A percentile compares a stretch with the other conserved stretches of the same genome.
phyloP scores from a whole-genome alignment of 148 eudicot species.

The Polygonum aviculare region DNA sequence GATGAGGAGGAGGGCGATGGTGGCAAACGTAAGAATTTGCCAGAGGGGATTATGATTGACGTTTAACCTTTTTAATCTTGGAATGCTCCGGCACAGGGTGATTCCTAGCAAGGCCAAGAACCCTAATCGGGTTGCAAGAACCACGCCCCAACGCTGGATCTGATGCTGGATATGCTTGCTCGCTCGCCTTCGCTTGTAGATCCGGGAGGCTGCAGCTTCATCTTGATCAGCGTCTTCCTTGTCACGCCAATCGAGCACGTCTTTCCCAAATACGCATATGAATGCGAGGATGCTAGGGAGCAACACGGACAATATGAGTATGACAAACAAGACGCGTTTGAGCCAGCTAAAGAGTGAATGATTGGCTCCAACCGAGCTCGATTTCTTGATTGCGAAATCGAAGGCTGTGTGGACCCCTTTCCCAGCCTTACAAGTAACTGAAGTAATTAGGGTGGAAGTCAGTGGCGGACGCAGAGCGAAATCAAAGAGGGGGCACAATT shows the following conservation, averaged over 20 bases:
- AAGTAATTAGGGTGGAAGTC: no score
- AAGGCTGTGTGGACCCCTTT: no score
- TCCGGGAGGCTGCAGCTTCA: neutral
- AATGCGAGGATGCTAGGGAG: neutral
- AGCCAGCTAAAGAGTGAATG: no score
- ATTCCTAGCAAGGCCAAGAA: neutral
- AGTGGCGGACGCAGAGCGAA: no score
- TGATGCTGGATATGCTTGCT: neutral
- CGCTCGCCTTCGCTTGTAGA: neutral
- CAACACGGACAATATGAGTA: neutral
- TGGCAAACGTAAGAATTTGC: neutral
- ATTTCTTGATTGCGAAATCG: no score
- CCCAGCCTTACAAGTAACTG: no score
- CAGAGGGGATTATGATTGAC: neutral
- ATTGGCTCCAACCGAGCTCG: no score
- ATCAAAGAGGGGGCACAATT: no score
- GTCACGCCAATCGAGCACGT: neutral
- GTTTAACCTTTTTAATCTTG: neutral
- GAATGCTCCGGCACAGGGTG: neutral
- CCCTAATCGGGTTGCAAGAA: neutral
- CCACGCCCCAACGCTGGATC: neutral
- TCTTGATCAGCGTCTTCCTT: neutral
- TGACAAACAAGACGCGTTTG: no score
- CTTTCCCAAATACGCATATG: neutral
- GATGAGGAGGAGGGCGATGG: neutral